Conservation (phyloP, 768 basidiomycete genomes). For the Amanita exitialis region DNA sequence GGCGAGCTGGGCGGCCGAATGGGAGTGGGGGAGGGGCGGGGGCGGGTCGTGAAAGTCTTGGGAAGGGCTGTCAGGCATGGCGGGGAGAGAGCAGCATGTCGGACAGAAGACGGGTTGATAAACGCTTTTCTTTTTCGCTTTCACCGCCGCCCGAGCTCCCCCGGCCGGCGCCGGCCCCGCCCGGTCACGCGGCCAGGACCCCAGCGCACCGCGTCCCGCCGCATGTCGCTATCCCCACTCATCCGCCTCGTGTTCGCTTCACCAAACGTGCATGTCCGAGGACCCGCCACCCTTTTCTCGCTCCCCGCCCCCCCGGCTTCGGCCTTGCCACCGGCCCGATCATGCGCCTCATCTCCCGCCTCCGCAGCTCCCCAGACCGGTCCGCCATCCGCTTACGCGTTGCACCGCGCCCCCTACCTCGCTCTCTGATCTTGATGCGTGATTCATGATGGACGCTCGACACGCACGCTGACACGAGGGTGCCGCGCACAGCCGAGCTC, state of each 20-base stretch:
- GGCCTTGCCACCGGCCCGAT: too few species aligned
- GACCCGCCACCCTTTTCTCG: not conserved
- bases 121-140: not conserved
- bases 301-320: too few species aligned
- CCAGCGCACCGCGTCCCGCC: slow-evolving; percentile 5
- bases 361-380: not conserved
- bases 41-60: slow-evolving; percentile 1
- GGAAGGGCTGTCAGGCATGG: slow-evolving; percentile 10
- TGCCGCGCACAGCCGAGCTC: not conserved
- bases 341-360: not conserved
- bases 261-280: not conserved
- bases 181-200: slow-evolving; percentile 4
- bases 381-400: not conserved
- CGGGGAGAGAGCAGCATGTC: not conserved
- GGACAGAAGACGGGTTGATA: slow-evolving; percentile 5
- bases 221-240: slow-evolving; percentile 1
- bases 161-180: not conserved
- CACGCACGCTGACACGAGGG: not conserved
- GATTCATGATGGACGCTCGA: too few species aligned
- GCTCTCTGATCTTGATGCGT: not conserved
- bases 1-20: slow-evolving; percentile 43
- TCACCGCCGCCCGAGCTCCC: not conserved
- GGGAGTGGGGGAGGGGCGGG: slow-evolving; percentile 12
- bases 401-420: not conserved
- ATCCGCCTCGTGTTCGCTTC: slow-evolving; percentile 6